Percentiles rank a stretch among this genome's conserved stretches.
Conservation (phyloP, 345 rosid genomes). For the Mallotus nudiflorus region DNA sequence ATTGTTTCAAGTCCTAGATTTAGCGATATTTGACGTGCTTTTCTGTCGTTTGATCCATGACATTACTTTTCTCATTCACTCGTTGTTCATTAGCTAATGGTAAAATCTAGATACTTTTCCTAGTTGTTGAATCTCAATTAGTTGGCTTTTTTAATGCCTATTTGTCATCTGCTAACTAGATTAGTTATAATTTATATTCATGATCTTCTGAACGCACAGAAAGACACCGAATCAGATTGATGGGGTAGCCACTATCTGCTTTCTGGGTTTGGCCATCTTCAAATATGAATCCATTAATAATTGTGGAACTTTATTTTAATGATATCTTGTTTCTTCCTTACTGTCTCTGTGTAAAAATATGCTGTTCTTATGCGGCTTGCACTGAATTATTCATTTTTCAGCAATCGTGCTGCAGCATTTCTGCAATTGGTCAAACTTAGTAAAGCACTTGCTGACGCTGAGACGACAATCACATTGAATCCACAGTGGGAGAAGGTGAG, state of each 20-base stretch:
- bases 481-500: constrained; percentile 93
- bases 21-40: background rate
- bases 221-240: background rate
- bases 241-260: background rate
- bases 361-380: background rate
- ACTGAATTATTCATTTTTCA: constrained; percentile 26
- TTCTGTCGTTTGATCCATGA: background rate
- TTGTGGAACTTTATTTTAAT: background rate
- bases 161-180: background rate
- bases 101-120: background rate
- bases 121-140: background rate
- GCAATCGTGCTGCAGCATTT: constrained; percentile 98
- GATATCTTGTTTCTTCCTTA: background rate
- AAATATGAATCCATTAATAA: background rate
- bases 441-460: constrained; percentile 93
- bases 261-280: background rate
- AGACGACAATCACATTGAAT: constrained; percentile 72
- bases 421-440: constrained; percentile 81
- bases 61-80: background rate
- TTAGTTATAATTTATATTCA: background rate
- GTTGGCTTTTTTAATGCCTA: constrained; percentile 1
- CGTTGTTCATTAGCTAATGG: background rate
- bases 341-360: background rate
- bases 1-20: background rate
- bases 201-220: too few species aligned